Evolutionary conservation across 2,329 filamentous ascomycete species (phyloP), one percentile per base, ranked within the genome.

Genomic region (Colletotrichum cordylinicola): DNA sequence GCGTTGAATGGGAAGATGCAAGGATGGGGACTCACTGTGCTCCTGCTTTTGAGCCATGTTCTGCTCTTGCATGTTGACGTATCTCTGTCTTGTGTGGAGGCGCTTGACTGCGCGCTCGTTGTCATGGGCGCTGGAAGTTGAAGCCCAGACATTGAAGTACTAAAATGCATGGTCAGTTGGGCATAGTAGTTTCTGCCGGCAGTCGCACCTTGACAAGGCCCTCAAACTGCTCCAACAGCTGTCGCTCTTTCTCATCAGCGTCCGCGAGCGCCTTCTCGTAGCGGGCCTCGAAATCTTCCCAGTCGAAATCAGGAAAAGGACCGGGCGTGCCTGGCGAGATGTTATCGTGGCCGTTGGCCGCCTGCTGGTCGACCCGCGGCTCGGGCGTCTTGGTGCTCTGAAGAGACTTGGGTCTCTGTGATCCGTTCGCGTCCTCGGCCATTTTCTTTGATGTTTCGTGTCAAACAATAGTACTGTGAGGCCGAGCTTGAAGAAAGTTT

Each of bases 111-210:
- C 94, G 72, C 96, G 91, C 75, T 93, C 93, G 71, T 94, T 92
- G 83, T 98, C 96, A 77, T 95, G 92, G 13, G 88, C 86, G 37
- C 92, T 90, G 1, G 94, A 93, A 15, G 94, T 91, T 24, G 93
- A 89, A 29, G 94, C 94, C 96, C 96, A 98, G 43, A 93, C 86
- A 74, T 90, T 90, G 83, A 98, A 98, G 82, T 94, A 94, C 95
- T 98, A 78, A 31, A 31, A 60, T 21, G 18, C 9, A 21, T 48
- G 60, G 69, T 72, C 48, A 76, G 48, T 35, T 39, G 60, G 29
- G 43, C 21, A 7, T 43, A 8, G 15, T 52, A 52, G 48, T 29
- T 72, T 48, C 70, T 10, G 60, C 55, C 35, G 16, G 18, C 18
- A 15, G 31, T 8, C 24, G 15, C 84, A 93, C 93, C 84, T 92